Percentiles rank a stretch among this genome's conserved stretches.
phyloP scores from a whole-genome alignment of 495 filamentous ascomycete species.

The Annulohypoxylon bovei region DNA sequence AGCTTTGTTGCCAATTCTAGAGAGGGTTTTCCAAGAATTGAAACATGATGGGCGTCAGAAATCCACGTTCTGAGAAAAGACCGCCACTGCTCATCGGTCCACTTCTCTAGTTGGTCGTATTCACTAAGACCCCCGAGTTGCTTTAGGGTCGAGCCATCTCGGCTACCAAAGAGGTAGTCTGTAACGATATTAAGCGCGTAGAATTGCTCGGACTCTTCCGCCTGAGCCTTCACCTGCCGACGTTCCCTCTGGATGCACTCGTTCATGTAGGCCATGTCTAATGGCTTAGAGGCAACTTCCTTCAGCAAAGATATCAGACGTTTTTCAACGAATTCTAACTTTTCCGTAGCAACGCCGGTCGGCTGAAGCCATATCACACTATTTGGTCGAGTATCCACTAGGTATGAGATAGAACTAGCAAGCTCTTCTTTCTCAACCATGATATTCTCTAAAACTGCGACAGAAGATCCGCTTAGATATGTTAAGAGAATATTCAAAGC shows the following conservation, averaged over 20 bases:
- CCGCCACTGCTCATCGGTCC: constrained; percentile 86
- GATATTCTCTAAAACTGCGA: constrained; percentile 88
- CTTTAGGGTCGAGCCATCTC: constrained; percentile 82
- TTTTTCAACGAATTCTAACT: constrained; percentile 82
- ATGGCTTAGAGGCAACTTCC: constrained; percentile 77
- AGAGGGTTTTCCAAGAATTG: constrained; percentile 87
- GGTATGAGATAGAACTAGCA: constrained; percentile 81
- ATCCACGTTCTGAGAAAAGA: constrained; percentile 85
- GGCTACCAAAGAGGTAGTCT: constrained; percentile 89
- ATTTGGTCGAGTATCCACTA: constrained; percentile 79
- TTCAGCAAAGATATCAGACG: constrained; percentile 85
- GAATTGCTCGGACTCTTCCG: constrained; percentile 77
- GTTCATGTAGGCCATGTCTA: constrained; percentile 88
- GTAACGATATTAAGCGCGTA: constrained; percentile 85
- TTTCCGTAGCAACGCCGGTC: constrained; percentile 85
- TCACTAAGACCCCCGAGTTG: constrained; percentile 73
- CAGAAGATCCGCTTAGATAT: constrained; percentile 91
- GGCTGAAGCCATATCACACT: constrained; percentile 84
- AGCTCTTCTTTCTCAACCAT: constrained; percentile 95
- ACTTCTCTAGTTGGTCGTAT: constrained; percentile 79
- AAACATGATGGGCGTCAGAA: constrained; percentile 83
- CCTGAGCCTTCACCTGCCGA: constrained; percentile 79
- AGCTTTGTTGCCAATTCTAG: constrained; percentile 72
- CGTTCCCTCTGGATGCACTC: constrained; percentile 84
- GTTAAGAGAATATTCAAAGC: constrained; percentile 80